These are phyloP conservation scores for Acacia acuminata DNA, from an alignment of 306 rosid species.

Conservation along the genomic window DNA sequence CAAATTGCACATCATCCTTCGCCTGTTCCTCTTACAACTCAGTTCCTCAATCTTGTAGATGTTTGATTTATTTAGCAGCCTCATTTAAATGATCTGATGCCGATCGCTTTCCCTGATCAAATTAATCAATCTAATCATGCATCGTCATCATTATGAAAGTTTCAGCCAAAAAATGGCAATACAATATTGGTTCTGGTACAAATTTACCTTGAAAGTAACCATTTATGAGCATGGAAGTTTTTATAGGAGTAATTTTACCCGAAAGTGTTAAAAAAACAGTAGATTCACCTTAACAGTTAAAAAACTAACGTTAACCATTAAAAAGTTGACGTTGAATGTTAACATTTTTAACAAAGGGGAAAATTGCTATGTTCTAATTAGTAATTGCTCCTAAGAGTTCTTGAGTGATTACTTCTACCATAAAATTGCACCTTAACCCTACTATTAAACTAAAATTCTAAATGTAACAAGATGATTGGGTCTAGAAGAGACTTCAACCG, in stretches of 20 bases:
- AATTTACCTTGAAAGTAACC: too few species aligned
- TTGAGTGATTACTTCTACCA: too few species aligned
- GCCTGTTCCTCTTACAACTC: conserved; percentile 30
- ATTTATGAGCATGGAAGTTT: too few species aligned
- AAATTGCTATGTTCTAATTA: too few species aligned
- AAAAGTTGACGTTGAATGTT: too few species aligned
- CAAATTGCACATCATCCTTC: conserved; percentile 11
- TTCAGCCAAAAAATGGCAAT: not conserved
- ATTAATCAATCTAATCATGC: not conserved
- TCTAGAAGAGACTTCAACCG: not conserved
- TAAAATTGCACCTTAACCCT: too few species aligned
- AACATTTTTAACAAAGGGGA: too few species aligned
- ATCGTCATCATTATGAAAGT: not conserved
- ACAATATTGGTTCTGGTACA: not conserved
- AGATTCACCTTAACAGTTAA: too few species aligned
- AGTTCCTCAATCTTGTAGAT: conserved; percentile 36
- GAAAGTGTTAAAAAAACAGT: too few species aligned
- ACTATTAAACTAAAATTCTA: not conserved
- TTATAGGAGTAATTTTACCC: too few species aligned
- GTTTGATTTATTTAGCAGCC: conserved; percentile 51
- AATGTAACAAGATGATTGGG: not conserved
- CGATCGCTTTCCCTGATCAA: conserved; percentile 58
- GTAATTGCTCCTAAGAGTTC: too few species aligned
- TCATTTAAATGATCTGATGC: conserved; percentile 44
- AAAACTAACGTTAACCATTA: too few species aligned